Conservation (phyloP, 169 alveolate species). For the Eimeria sp. region DNA sequence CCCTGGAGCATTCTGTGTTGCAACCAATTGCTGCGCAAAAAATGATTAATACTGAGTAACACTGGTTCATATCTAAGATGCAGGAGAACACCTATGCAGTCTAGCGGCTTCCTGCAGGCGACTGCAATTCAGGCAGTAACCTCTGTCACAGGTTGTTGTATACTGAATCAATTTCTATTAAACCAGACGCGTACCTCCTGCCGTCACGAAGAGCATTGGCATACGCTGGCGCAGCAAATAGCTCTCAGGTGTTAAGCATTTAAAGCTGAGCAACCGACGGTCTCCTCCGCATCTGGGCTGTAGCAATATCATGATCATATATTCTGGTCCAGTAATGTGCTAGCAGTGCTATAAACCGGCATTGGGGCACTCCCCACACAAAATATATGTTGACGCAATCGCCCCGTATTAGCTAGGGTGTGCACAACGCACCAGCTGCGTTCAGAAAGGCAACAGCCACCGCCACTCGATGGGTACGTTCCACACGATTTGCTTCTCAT, state of each 20-base stretch:
- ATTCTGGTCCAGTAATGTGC: not conserved
- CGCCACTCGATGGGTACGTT: not conserved
- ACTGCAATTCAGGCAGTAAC: not conserved
- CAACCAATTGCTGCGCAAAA: not conserved
- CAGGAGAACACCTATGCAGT: not conserved
- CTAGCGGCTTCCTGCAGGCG: not conserved
- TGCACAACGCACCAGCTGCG: not conserved
- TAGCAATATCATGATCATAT: not conserved
- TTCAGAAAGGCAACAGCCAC: not conserved
- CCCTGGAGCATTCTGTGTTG: not conserved
- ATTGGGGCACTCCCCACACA: not conserved
- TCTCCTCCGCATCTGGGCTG: not conserved
- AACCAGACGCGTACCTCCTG: not conserved
- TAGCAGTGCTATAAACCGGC: not conserved
- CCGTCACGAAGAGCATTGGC: not conserved
- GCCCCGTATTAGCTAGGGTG: not conserved
- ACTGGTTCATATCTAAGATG: not conserved
- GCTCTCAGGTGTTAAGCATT: not conserved
- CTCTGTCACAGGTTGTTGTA: not conserved
- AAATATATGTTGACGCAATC: not conserved
- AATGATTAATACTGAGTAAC: not conserved
- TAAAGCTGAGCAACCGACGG: not conserved
- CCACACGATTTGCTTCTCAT: not conserved
- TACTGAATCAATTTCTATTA: not conserved
- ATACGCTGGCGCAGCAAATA: not conserved